Percentiles rank a stretch among this genome's conserved stretches.
These are phyloP conservation scores for Pythium utonaiense DNA, from an alignment of 352 stramenopile genomes.

Conservation along the genomic window DNA sequence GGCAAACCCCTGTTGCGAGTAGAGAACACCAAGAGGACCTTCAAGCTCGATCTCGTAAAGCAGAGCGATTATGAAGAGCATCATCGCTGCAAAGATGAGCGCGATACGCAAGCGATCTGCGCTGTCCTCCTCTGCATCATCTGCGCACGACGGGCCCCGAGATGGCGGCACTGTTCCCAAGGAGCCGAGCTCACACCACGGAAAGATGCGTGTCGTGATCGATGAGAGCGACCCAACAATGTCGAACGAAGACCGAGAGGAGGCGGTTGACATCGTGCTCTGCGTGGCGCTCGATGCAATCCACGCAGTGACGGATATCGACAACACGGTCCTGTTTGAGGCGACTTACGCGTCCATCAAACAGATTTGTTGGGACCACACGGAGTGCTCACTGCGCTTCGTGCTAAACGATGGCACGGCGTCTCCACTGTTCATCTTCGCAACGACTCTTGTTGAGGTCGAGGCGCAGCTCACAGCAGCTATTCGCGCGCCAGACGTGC, in stretches of 20 bases:
- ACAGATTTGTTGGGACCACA: slow-evolving; percentile 70
- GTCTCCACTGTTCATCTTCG: slow-evolving; percentile 44
- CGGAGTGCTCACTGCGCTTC: slow-evolving; percentile 52
- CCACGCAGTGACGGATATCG: slow-evolving; percentile 30
- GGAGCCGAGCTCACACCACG: slow-evolving; percentile 39
- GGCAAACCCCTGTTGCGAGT: neutral
- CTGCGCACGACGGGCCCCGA: neutral
- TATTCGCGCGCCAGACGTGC: slow-evolving; percentile 27
- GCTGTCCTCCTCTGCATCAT: slow-evolving; percentile 16
- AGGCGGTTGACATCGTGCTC: slow-evolving; percentile 39
- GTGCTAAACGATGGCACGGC: slow-evolving; percentile 27
- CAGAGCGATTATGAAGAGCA: slow-evolving; percentile 18
- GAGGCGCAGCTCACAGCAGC: slow-evolving; percentile 39
- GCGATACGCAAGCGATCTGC: slow-evolving; percentile 23
- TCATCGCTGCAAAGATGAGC: slow-evolving; percentile 25
- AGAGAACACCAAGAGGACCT: no score
- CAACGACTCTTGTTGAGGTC: slow-evolving; percentile 29
- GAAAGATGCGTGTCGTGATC: slow-evolving; percentile 34
- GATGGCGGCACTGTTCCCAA: slow-evolving; percentile 6
- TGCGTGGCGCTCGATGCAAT: slow-evolving; percentile 35
- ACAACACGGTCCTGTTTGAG: slow-evolving; percentile 43
- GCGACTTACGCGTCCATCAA: slow-evolving; percentile 36
- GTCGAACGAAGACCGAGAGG: neutral
- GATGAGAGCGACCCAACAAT: neutral
- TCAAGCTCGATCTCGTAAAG: neutral